Percentiles rank a stretch among this genome's conserved stretches.
These are phyloP conservation scores for Balakata baccata DNA, from an alignment of 345 rosid genomes.

Conservation along the genomic window DNA sequence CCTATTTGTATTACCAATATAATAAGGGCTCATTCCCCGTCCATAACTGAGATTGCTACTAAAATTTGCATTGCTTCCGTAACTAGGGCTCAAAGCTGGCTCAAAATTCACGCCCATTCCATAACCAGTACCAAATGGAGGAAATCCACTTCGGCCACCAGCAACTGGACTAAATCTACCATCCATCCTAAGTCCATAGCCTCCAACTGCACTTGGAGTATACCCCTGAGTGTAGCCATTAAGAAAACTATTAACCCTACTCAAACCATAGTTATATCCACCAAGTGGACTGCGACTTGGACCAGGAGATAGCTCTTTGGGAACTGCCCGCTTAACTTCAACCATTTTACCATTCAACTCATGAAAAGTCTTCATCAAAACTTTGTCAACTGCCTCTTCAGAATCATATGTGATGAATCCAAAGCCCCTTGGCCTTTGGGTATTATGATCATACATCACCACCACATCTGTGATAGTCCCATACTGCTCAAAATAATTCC, in stretches of 20 bases:
- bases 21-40: slow-evolving; percentile 62
- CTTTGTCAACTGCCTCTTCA: slow-evolving; percentile 72
- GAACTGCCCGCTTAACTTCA: slow-evolving; percentile 77
- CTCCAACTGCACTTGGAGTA: slow-evolving; percentile 52
- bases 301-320: slow-evolving; percentile 75
- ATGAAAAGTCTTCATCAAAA: slow-evolving; percentile 61
- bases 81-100: slow-evolving; percentile 47
- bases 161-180: slow-evolving; percentile 56
- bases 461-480: slow-evolving; percentile 75
- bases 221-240: slow-evolving; percentile 66
- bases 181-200: slow-evolving; percentile 66
- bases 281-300: slow-evolving; percentile 67
- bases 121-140: slow-evolving; percentile 58
- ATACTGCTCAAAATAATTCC: slow-evolving; percentile 71
- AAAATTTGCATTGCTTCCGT: slow-evolving; percentile 52
- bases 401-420: slow-evolving; percentile 77
- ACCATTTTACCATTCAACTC: slow-evolving; percentile 80
- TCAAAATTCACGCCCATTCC: slow-evolving; percentile 63
- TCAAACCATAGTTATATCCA: slow-evolving; percentile 61
- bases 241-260: slow-evolving; percentile 56
- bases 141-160: slow-evolving; percentile 59
- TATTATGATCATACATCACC: slow-evolving; percentile 82
- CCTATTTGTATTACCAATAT: slow-evolving; percentile 55
- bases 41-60: slow-evolving; percentile 51
- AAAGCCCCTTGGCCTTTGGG: slow-evolving; percentile 77